Evolutionary conservation across 2,329 filamentous ascomycete genomes (phyloP).

Genomic region (Colletotrichum eleusines): DNA sequence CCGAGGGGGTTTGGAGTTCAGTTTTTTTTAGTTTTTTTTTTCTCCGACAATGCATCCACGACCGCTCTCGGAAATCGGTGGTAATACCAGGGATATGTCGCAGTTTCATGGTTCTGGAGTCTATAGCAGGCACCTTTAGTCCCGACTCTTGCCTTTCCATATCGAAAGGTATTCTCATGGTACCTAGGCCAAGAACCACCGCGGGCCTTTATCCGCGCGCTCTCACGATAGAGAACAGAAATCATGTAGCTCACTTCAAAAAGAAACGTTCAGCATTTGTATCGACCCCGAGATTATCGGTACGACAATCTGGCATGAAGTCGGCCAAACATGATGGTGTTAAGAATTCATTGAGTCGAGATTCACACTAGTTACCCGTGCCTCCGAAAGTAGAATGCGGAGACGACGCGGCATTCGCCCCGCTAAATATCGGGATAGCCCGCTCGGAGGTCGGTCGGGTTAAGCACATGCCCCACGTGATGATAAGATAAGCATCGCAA

Average conservation of each 20-base stretch:
- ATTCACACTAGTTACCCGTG: background rate
- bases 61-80: constrained; percentile 12
- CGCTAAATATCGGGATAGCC: constrained; percentile 4
- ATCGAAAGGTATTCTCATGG: constrained; percentile 30
- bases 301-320: background rate
- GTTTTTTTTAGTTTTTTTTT: too few species aligned
- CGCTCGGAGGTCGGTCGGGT: constrained; percentile 20
- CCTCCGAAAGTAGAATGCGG: background rate
- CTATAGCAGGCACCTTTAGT: constrained; percentile 19
- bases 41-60: constrained; percentile 21
- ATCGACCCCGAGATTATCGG: background rate
- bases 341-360: background rate
- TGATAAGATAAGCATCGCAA: constrained; percentile 39
- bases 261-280: constrained; percentile 6
- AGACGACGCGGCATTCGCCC: constrained; percentile 13
- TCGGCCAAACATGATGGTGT: background rate
- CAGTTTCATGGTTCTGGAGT: constrained; percentile 12
- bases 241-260: constrained; percentile 29
- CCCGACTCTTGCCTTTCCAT: constrained; percentile 14
- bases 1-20: constrained; percentile 17
- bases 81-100: constrained; percentile 4
- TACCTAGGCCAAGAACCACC: constrained; percentile 26
- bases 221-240: constrained; percentile 30
- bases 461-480: constrained; percentile 27
- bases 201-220: constrained; percentile 17